phyloP scores from a whole-genome alignment of 768 basidiomycete genomes.

The Trametes meyenii region DNA sequence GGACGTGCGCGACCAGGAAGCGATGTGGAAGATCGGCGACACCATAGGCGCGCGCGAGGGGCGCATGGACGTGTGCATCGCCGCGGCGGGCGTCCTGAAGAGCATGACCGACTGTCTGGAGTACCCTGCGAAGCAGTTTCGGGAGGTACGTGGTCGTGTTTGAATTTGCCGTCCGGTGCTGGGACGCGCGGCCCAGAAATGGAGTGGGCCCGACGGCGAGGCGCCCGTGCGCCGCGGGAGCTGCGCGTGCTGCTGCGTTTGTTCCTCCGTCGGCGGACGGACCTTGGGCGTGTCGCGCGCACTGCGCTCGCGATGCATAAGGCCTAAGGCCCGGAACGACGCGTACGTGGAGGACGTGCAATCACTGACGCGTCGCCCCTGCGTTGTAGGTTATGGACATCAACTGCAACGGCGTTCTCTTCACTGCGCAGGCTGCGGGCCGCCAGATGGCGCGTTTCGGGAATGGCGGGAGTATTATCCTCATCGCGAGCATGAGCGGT shows the following conservation, averaged over 20 bases:
- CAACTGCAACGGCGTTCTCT: constrained; percentile 52
- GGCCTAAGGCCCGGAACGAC: too few relatives aligned
- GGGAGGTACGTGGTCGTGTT: constrained; percentile 50
- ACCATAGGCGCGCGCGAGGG: constrained; percentile 68
- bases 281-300: neutral
- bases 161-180: too few relatives aligned
- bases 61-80: constrained; percentile 75
- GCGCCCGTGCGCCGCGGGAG: neutral
- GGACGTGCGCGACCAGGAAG: constrained; percentile 57
- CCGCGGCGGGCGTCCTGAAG: constrained; percentile 72
- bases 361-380: neutral
- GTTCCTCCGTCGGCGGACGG: neutral
- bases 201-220: too few relatives aligned
- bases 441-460: constrained; percentile 40
- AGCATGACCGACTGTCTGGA: constrained; percentile 62
- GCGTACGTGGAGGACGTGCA: neutral
- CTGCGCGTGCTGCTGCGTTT: neutral
- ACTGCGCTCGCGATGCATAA: neutral
- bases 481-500: constrained; percentile 49
- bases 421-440: constrained; percentile 41
- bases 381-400: constrained; percentile 59
- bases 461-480: constrained; percentile 42
- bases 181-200: too few relatives aligned
- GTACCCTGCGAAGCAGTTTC: constrained; percentile 66
- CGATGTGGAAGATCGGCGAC: constrained; percentile 53